A percentile compares a stretch with the other conserved stretches of the same genome.
Conservation (phyloP, 1,139 yeast species). For the Candida pseudoviswanathii region DNA sequence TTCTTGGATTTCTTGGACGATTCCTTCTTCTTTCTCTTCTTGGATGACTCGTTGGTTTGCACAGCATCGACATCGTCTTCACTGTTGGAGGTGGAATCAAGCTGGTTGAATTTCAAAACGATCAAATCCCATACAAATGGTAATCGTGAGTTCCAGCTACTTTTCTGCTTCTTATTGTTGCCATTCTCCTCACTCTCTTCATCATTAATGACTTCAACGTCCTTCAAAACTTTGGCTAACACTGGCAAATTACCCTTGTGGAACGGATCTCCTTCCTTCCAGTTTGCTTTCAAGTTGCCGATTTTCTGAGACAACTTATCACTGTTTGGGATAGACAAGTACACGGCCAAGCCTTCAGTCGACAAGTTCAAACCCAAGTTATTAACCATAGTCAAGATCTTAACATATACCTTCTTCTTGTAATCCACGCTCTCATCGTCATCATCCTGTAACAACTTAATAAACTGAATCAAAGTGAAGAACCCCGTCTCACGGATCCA, state of each 20-base stretch:
- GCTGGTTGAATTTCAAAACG: conserved; percentile 40
- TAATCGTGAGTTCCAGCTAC: conserved; percentile 75
- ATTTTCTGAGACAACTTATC: conserved; percentile 25
- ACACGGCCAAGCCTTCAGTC: conserved; percentile 80
- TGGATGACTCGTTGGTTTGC: conserved; percentile 9
- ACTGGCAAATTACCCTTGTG: conserved; percentile 62
- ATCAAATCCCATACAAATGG: conserved; percentile 86
- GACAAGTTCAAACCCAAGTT: conserved; percentile 61
- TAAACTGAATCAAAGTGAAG: conserved; percentile 64
- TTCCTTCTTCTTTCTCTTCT: conserved; percentile 21
- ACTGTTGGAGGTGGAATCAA: conserved; percentile 17
- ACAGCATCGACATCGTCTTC: conserved; percentile 20
- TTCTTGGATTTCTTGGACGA: conserved; percentile 31
- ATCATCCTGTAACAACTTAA: conserved; percentile 16
- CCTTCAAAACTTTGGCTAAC: conserved; percentile 69
- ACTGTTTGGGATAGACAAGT: conserved; percentile 52
- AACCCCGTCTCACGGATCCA: conserved; percentile 89
- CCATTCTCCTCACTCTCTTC: conserved; percentile 21
- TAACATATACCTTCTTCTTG: conserved; percentile 24
- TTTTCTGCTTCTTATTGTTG: conserved; percentile 42
- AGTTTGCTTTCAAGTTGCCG: conserved; percentile 36
- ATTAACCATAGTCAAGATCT: conserved; percentile 46
- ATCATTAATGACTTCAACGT: conserved; percentile 43
- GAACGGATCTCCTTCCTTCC: conserved; percentile 79
- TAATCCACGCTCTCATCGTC: conserved; percentile 11